Base-by-base conservation (phyloP, 495 filamentous ascomycete species). In the Penicillium atrosanguineum region DNA sequence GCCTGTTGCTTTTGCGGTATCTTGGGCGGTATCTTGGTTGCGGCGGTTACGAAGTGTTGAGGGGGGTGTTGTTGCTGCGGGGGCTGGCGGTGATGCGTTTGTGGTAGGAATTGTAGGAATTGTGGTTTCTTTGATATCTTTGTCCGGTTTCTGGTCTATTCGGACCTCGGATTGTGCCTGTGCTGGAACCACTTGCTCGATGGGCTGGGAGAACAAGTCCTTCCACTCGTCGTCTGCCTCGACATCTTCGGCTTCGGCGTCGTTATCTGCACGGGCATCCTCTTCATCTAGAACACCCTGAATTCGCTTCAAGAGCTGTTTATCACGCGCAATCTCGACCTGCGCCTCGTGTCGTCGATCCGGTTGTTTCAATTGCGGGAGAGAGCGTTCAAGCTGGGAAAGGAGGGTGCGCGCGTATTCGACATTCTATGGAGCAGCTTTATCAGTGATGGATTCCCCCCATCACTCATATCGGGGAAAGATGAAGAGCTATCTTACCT, bases 331-430 rank as follows among this genome's bases (percentile, higher is more conserved):
- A 4, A 96, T 77, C 43, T 88, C 85, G 2, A 77, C 68, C 63
- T 93, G 87, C 12, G 82, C 69, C 45, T 84, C 82, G 53, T 89
- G 81, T 40, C 86, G 83, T 48, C 81, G 82, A 36, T 83, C 72
- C 47, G 80, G 78, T 18, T 83, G 76, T 68, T 89, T 89, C 55
- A 90, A 69, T 40, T 74, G 63, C 6, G 83, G 71, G 28, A 85
- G 81, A 40, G 86, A 83, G 53, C 90, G 88, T 64, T 96, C 91
- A 20, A 95, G 80, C 48, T 79, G 81, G 28, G 86, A 78, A 40
- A 96, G 87, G 44, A 90, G 81, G 1, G 81, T 79, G 45, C 85
- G 85, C 8, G 91, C 91, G 64, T 90, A 85, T 65, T 88, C 86
- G 57, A 96, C 71, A 62, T 94, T 96, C 84, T 91, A 48, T 18